A percentile compares a stretch with the other conserved stretches of the same genome.
phyloP scores from a whole-genome alignment of 1,284 basidiomycete species.

The Bondarzewia mesenterica region DNA sequence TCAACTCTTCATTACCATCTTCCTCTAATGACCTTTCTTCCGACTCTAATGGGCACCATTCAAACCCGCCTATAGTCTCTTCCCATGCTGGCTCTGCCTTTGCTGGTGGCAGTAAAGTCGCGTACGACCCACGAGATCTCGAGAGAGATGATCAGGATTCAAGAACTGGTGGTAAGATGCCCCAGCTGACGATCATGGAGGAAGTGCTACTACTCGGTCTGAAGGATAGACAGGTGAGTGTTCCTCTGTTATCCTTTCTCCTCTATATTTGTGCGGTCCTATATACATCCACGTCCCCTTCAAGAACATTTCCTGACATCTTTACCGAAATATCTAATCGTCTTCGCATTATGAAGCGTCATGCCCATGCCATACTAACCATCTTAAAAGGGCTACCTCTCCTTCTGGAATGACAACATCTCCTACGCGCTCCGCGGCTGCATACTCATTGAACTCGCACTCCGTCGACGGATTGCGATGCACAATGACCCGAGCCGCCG shows the following conservation, averaged over 20 bases:
- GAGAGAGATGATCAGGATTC: slow-evolving; percentile 69
- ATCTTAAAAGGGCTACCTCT: slow-evolving; percentile 70
- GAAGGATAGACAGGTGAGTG: slow-evolving; percentile 79
- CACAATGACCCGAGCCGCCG: slow-evolving; percentile 78
- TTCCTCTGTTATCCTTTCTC: background rate
- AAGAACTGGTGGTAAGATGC: slow-evolving; percentile 64
- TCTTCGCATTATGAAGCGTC: no score
- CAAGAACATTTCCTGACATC: background rate
- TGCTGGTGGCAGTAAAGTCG: slow-evolving; percentile 79
- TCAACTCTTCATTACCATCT: slow-evolving; percentile 27
- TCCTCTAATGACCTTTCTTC: slow-evolving; percentile 24
- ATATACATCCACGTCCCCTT: background rate
- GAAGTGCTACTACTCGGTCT: slow-evolving; percentile 89
- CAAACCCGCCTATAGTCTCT: slow-evolving; percentile 11
- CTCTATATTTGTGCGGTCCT: background rate
- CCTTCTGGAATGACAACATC: slow-evolving; percentile 98
- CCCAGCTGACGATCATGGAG: slow-evolving; percentile 92
- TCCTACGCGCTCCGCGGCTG: slow-evolving; percentile 93
- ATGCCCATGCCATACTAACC: background rate
- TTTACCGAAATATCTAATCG: no score
- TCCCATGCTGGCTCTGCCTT: slow-evolving; percentile 72
- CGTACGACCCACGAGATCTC: slow-evolving; percentile 91
- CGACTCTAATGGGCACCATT: slow-evolving; percentile 17
- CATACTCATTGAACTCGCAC: slow-evolving; percentile 89
- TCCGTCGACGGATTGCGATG: slow-evolving; percentile 84